These are phyloP conservation scores for Chlorella sp. DNA, from an alignment of 139 green algal genomes.

Conservation along the genomic window DNA sequence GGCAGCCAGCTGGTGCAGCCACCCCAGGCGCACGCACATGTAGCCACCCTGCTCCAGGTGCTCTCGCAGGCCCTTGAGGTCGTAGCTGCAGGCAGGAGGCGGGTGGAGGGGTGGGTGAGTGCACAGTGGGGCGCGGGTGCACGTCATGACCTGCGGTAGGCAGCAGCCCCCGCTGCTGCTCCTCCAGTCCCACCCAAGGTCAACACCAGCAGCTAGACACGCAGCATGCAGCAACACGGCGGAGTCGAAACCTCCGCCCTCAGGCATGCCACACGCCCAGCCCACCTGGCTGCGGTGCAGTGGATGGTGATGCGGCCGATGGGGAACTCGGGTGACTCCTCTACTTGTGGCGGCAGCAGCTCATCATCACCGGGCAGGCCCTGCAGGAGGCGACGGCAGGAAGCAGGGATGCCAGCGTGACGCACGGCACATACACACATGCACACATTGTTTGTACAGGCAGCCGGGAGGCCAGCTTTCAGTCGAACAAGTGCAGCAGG, in stretches of 20 bases:
- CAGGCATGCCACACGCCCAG: background rate
- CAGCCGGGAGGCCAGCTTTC: no score
- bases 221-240: background rate
- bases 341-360: background rate
- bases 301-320: constrained; percentile 27
- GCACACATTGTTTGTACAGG: no score
- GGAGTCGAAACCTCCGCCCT: background rate
- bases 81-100: background rate
- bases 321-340: background rate
- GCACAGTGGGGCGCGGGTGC: background rate
- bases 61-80: constrained; percentile 15
- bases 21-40: constrained; percentile 5
- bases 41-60: constrained; percentile 31
- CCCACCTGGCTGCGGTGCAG: constrained; percentile 28
- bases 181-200: background rate
- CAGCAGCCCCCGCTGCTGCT: background rate
- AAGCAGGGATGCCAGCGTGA: background rate
- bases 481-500: no score
- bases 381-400: background rate
- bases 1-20: no score
- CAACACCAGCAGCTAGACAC: background rate
- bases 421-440: background rate
- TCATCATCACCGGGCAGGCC: constrained; percentile 6
- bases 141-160: background rate
- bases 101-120: background rate